phyloP scores from a whole-genome alignment of 805 yeast genomes.

The Nakazawaea pomicola region DNA sequence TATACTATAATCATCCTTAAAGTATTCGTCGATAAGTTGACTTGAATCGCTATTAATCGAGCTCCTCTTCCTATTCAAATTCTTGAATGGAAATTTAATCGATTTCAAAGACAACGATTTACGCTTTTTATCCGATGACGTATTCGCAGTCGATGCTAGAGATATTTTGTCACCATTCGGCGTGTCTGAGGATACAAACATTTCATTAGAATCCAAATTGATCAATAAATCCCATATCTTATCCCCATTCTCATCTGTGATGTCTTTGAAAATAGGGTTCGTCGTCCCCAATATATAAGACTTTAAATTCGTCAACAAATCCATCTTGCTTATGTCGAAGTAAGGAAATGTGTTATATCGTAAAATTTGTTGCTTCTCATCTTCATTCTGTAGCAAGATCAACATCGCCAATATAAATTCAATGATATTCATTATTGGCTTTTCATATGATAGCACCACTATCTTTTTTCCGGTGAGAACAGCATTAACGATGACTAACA shows the following conservation, averaged over 20 bases:
- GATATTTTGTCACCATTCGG: too few relatives aligned
- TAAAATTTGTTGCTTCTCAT: slow-evolving; percentile 8
- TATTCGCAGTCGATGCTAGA: background rate
- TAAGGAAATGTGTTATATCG: slow-evolving; percentile 41
- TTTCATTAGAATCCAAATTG: slow-evolving; percentile 50
- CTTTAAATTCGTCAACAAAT: slow-evolving; percentile 35
- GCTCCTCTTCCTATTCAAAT: slow-evolving; percentile 1
- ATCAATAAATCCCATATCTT: slow-evolving; percentile 58
- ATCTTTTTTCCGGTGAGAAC: slow-evolving; percentile 43
- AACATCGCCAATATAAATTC: slow-evolving; percentile 38
- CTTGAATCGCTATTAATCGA: slow-evolving; percentile 2
- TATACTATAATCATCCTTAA: slow-evolving; percentile 1
- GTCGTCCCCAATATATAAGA: slow-evolving; percentile 61
- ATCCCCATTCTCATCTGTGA: slow-evolving; percentile 18
- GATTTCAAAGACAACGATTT: background rate
- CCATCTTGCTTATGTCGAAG: slow-evolving; percentile 55
- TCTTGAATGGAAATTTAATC: slow-evolving; percentile 1
- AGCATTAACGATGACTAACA: slow-evolving; percentile 43
- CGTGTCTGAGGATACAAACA: too few relatives aligned
- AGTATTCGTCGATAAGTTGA: background rate
- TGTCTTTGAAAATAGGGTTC: slow-evolving; percentile 56
- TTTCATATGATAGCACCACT: slow-evolving; percentile 31
- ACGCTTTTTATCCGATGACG: background rate
- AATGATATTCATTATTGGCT: slow-evolving; percentile 40
- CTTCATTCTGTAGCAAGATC: slow-evolving; percentile 22